Conservation (phyloP, 169 alveolate genomes). For the Eimeria brunetti region DNA sequence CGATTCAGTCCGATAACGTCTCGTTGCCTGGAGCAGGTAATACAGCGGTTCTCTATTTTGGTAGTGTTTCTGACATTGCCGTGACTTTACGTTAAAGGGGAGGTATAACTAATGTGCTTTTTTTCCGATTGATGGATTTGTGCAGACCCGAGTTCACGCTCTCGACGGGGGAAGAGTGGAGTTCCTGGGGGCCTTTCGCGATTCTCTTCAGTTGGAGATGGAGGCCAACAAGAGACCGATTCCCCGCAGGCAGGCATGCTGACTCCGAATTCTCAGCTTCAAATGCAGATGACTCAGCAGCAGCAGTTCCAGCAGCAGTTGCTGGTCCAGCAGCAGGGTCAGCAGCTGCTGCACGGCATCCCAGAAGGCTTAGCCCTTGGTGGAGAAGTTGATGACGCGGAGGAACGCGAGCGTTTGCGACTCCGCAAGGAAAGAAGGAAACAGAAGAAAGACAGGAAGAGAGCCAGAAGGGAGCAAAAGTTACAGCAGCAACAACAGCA, state of each 20-base stretch:
- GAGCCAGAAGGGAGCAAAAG: conserved; percentile 42
- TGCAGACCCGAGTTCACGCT: conserved; percentile 31
- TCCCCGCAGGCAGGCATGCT: conserved; percentile 17
- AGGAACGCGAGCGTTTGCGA: conserved; percentile 63
- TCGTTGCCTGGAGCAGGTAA: conserved; percentile 44
- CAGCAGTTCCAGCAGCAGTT: conserved; percentile 43
- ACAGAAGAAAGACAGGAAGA: conserved; percentile 59
- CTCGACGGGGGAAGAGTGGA: conserved; percentile 45
- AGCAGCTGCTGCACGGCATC: conserved; percentile 46
- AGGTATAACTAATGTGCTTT: background rate
- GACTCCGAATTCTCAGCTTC: conserved; percentile 34
- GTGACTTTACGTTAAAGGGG: background rate
- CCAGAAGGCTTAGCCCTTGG: background rate
- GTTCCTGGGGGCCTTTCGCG: conserved; percentile 55
- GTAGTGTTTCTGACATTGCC: background rate
- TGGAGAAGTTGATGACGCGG: conserved; percentile 18
- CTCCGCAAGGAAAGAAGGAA: conserved; percentile 45
- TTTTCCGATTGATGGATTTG: background rate
- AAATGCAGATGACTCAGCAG: conserved; percentile 24
- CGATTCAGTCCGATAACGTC: conserved; percentile 35
- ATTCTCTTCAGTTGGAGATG: background rate
- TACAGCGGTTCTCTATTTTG: background rate
- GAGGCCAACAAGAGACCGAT: conserved; percentile 30
- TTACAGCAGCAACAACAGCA: conserved; percentile 58
- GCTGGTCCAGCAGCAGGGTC: conserved; percentile 44